Evolutionary conservation across 2,329 filamentous ascomycete species (phyloP).

Genomic region (Venturia aucupariae): DNA sequence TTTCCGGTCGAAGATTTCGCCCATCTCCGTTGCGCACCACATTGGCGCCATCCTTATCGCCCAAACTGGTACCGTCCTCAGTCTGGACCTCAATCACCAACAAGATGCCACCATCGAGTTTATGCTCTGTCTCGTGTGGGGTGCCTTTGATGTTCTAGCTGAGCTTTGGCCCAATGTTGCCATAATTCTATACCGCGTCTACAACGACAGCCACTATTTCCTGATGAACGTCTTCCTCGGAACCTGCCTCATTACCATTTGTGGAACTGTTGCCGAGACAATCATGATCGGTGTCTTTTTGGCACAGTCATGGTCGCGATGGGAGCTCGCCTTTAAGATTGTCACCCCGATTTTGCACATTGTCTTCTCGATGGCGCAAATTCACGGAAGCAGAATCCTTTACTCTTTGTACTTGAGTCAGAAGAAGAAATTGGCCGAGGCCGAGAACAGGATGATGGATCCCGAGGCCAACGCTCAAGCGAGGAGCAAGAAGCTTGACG

Average conservation of each 20-base stretch:
- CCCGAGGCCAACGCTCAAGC: background rate
- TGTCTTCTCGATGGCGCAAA: constrained; percentile 34
- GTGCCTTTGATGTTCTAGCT: constrained; percentile 39
- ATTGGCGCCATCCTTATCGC: constrained; percentile 33
- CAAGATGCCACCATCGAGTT: constrained; percentile 30
- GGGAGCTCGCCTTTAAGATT: constrained; percentile 36
- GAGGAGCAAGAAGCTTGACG: background rate
- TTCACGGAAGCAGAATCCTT: constrained; percentile 36
- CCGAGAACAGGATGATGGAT: constrained; percentile 11
- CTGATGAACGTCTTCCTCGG: constrained; percentile 31
- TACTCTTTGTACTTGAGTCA: constrained; percentile 31
- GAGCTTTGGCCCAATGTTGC: constrained; percentile 39
- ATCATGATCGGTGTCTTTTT: constrained; percentile 37
- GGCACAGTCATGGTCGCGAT: constrained; percentile 32
- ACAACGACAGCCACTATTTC: constrained; percentile 30
- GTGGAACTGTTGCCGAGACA: constrained; percentile 33
- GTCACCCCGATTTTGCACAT: constrained; percentile 35
- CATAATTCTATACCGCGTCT: constrained; percentile 37
- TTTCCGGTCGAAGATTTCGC: constrained; percentile 33
- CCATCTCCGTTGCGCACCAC: constrained; percentile 35
- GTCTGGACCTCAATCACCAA: constrained; percentile 20
- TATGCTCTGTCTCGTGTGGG: constrained; percentile 31
- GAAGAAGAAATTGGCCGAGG: constrained; percentile 13
- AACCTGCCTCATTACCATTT: constrained; percentile 30
- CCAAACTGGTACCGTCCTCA: constrained; percentile 34